Evolutionary conservation across 495 filamentous ascomycete species (phyloP).

Genomic region (Parmelia sp.): DNA sequence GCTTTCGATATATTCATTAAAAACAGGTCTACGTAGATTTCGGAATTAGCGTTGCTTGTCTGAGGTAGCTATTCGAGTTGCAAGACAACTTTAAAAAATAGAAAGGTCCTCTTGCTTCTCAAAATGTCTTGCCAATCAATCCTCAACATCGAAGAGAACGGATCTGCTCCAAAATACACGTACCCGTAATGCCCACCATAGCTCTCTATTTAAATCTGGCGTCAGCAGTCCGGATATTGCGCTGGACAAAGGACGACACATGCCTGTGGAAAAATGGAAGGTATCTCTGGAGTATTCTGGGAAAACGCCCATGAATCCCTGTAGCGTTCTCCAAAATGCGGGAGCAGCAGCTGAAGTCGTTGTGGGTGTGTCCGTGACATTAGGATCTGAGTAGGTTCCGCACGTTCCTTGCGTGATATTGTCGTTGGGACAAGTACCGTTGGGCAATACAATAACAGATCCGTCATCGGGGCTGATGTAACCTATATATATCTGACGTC

Average conservation of each 20-base stretch:
- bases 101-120: too few species aligned
- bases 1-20: conserved; percentile 58
- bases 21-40: too few species aligned
- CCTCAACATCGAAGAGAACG: too few species aligned
- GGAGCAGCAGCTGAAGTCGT: conserved; percentile 15
- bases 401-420: conserved; percentile 18
- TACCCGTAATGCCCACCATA: conserved; percentile 61
- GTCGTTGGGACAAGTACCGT: conserved; percentile 8
- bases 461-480: conserved; percentile 33
- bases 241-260: conserved; percentile 47
- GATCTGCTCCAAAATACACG: too few species aligned
- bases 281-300: conserved; percentile 50
- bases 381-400: conserved; percentile 15
- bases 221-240: conserved; percentile 45
- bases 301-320: conserved; percentile 60
- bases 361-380: conserved; percentile 14
- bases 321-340: conserved; percentile 46
- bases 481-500: neutral
- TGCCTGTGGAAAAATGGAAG: conserved; percentile 49
- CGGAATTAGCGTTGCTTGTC: too few species aligned
- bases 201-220: conserved; percentile 45
- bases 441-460: conserved; percentile 7
- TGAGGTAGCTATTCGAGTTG: too few species aligned
- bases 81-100: too few species aligned
- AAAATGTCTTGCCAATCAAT: too few species aligned